Conservation (phyloP, 1,284 basidiomycete species). For the Chalciporus piperatoides region DNA sequence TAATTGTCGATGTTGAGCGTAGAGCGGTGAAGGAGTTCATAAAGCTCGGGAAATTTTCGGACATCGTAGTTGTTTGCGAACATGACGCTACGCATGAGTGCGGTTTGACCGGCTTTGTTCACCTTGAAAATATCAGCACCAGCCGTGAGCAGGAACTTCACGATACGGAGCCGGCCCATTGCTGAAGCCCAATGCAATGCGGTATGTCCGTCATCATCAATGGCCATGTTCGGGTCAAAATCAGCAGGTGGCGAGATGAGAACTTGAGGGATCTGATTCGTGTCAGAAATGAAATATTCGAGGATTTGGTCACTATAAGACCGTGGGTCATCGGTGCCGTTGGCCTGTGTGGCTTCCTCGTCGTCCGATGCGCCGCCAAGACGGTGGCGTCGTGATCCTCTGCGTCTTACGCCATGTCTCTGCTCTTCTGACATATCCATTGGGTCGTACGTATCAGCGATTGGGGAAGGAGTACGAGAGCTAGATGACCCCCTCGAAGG, state of each 20-base stretch:
- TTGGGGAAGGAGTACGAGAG: slow-evolving; percentile 87
- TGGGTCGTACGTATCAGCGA: slow-evolving; percentile 49
- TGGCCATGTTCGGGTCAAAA: slow-evolving; percentile 95
- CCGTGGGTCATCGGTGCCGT: slow-evolving; percentile 45
- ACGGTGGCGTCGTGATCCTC: slow-evolving; percentile 37
- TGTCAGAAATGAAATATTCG: slow-evolving; percentile 99
- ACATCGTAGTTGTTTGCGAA: slow-evolving; percentile 99
- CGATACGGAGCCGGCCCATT: slow-evolving; percentile 96
- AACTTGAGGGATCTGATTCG: slow-evolving; percentile 86
- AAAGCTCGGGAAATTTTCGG: slow-evolving; percentile 97
- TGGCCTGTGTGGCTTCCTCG: slow-evolving; percentile 36
- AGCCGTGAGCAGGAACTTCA: slow-evolving; percentile 91
- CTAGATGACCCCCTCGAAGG: slow-evolving; percentile 84
- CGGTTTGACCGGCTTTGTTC: slow-evolving; percentile 95
- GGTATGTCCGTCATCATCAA: slow-evolving; percentile 98
- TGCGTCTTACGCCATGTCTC: slow-evolving; percentile 37
- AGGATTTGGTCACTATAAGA: slow-evolving; percentile 93
- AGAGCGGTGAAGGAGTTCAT: slow-evolving; percentile 93
- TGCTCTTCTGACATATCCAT: slow-evolving; percentile 41
- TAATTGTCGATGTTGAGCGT: slow-evolving; percentile 99
- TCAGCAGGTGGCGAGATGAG: slow-evolving; percentile 88
- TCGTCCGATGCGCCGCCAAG: slow-evolving; percentile 42
- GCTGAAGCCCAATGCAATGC: slow-evolving; percentile 99
- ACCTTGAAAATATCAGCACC: slow-evolving; percentile 98
- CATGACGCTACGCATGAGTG: slow-evolving; percentile 99